Evolutionary conservation across 176 grass and related monocot genomes (phyloP), one percentile per base, ranked within the genome.

Genomic region (Canna indica): DNA sequence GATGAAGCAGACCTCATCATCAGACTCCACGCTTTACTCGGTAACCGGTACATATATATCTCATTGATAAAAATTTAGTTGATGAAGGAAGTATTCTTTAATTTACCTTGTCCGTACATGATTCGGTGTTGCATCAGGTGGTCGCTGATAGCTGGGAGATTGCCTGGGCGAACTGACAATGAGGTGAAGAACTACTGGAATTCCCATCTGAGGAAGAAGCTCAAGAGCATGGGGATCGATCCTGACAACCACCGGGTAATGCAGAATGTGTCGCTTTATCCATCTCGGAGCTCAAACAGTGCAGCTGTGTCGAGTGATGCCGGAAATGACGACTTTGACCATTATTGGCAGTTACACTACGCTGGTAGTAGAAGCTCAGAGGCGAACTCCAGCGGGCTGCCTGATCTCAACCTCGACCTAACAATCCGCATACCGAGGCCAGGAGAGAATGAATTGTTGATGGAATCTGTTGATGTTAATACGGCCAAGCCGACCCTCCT

Each of bases 1-100:
- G 84, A 82, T 22, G 84, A 86, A 81, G 80, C 82, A 12, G 80
- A 86, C 9, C 84, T 86, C 39, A 70, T 86, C 72, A 6, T 79
- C 67, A 79, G 36, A 67, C 68, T 86, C 47, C 84, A 82, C 35
- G 84, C 80, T 46, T 73, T 86, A 44, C 84, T 86, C 20, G 84
- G 84, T 1, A 82, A 86, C 67, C 76, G 84, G 84, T 86, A 60
- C 0, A 7, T 31, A n/a, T n/a, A n/a, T n/a, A n/a, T n/a, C n/a
- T n/a, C 0, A 16, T 36, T 25, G 2, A 22, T 16, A 6, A 36
- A 31, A 0, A 22, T 64, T 24, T 59, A 26, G n/a, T n/a, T 46
- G 44, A 46, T 46, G 12, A 14, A 46, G 1, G 44, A 46, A 12
- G 44, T 12, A 3, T 12, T 12, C 9, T 12, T 12, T 7, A 12